A percentile compares a stretch with the other conserved stretches of the same genome.
Evolutionary conservation across 1,284 basidiomycete genomes (phyloP).

Genomic region (Trametes hirsuta): DNA sequence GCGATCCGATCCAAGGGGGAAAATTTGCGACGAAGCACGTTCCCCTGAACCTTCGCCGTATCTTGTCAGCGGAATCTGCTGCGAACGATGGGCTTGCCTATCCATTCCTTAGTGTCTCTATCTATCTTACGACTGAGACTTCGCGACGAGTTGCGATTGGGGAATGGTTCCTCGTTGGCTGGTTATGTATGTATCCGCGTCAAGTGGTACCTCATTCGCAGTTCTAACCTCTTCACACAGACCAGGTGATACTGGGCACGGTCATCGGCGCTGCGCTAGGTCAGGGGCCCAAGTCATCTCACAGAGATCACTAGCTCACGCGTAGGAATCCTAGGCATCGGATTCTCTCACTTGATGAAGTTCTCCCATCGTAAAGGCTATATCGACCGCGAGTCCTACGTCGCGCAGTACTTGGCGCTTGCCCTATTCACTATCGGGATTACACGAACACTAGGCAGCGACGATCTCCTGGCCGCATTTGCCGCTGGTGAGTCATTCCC

Average conservation of each 20-base stretch:
- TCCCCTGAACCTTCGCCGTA: slow-evolving; percentile 79
- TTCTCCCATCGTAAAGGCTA: slow-evolving; percentile 75
- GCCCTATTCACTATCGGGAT: slow-evolving; percentile 82
- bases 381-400: slow-evolving; percentile 91
- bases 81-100: slow-evolving; percentile 90
- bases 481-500: slow-evolving; percentile 68
- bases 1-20: slow-evolving; percentile 67
- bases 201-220: not conserved
- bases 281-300: slow-evolving; percentile 23
- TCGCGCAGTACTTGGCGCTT: slow-evolving; percentile 89
- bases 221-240: slow-evolving; percentile 41
- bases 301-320: not conserved
- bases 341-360: slow-evolving; percentile 84
- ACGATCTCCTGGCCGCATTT: slow-evolving; percentile 90
- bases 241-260: slow-evolving; percentile 86
- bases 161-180: slow-evolving; percentile 83
- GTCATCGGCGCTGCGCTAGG: slow-evolving; percentile 80
- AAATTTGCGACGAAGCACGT: slow-evolving; percentile 90
- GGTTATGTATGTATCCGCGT: slow-evolving; percentile 59
- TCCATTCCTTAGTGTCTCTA: slow-evolving; percentile 87
- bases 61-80: slow-evolving; percentile 92
- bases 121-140: slow-evolving; percentile 82
- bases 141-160: slow-evolving; percentile 68
- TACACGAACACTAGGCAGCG: slow-evolving; percentile 78
- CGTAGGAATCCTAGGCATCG: slow-evolving; percentile 47